A percentile compares a stretch with the other conserved stretches of the same genome.
Conservation (phyloP, 2,329 filamentous ascomycete species). For the Sporothrix variecibatus region DNA sequence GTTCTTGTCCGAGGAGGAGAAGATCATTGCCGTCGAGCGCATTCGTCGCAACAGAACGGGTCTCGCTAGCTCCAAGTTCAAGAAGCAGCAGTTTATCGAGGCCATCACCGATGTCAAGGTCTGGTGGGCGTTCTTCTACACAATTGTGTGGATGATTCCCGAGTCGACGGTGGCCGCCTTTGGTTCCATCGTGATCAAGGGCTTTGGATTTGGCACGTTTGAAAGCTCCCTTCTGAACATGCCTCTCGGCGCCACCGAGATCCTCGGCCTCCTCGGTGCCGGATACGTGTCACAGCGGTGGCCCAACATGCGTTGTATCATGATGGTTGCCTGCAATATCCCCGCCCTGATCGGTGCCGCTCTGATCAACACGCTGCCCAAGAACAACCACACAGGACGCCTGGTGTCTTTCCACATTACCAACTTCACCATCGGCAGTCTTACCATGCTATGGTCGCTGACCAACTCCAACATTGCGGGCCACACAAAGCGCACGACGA, state of each 20-base stretch:
- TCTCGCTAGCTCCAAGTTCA: constrained; percentile 43
- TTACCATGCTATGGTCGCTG: constrained; percentile 63
- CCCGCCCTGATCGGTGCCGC: constrained; percentile 43
- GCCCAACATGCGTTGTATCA: constrained; percentile 47
- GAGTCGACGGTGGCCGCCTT: constrained; percentile 33
- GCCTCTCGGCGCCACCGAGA: constrained; percentile 61
- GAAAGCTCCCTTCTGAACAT: constrained; percentile 62
- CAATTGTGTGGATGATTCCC: constrained; percentile 41
- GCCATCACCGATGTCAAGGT: constrained; percentile 45
- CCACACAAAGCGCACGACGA: constrained; percentile 64
- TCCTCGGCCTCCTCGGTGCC: constrained; percentile 59
- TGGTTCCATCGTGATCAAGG: constrained; percentile 25
- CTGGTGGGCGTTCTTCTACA: constrained; percentile 47
- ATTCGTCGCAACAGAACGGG: background rate
- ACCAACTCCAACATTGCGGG: constrained; percentile 65
- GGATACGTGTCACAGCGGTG: constrained; percentile 46
- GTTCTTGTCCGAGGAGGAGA: background rate
- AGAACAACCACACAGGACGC: constrained; percentile 47
- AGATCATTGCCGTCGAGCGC: background rate
- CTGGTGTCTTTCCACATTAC: constrained; percentile 55
- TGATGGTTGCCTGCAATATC: constrained; percentile 34
- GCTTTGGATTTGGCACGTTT: constrained; percentile 59
- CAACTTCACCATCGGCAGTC: constrained; percentile 47
- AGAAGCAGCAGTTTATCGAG: constrained; percentile 47
- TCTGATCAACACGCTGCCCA: constrained; percentile 48